phyloP scores from a whole-genome alignment of 1,139 yeast genomes.

The Pichia sp. region DNA sequence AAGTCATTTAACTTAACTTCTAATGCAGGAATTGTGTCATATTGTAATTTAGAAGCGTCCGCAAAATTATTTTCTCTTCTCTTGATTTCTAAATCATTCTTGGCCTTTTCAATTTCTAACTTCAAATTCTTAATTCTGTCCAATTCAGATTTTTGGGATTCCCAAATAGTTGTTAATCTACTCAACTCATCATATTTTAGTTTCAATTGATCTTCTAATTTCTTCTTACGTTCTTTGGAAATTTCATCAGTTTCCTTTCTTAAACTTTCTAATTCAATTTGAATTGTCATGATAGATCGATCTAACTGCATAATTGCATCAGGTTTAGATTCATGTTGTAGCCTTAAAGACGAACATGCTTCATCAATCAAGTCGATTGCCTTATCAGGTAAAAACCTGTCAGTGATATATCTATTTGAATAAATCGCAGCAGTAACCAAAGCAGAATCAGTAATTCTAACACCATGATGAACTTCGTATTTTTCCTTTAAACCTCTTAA shows the following conservation, averaged over 20 bases:
- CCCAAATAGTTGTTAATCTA: conserved; percentile 80
- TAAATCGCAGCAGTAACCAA: conserved; percentile 89
- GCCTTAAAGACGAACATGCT: conserved; percentile 88
- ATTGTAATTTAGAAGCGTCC: conserved; percentile 83
- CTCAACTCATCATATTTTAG: conserved; percentile 57
- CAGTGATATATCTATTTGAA: conserved; percentile 86
- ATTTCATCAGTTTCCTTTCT: conserved; percentile 86
- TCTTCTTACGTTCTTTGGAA: conserved; percentile 63
- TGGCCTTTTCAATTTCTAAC: conserved; percentile 76
- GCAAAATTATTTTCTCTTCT: conserved; percentile 84
- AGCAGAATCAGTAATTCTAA: conserved; percentile 89
- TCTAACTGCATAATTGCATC: conserved; percentile 89
- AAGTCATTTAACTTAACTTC: conserved; percentile 56
- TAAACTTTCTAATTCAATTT: conserved; percentile 87
- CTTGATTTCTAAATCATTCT: conserved; percentile 70
- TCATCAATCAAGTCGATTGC: conserved; percentile 96
- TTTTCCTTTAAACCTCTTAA: conserved; percentile 88
- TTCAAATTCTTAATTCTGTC: conserved; percentile 74
- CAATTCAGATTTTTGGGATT: conserved; percentile 65
- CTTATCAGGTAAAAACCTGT: conserved; percentile 87
- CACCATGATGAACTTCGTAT: conserved; percentile 97
- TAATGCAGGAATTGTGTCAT: conserved; percentile 74
- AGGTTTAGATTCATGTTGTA: conserved; percentile 96
- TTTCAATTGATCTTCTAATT: conserved; percentile 59
- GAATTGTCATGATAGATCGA: conserved; percentile 85